These are phyloP conservation scores for Aspergillus neoniger DNA, from an alignment of 2,329 filamentous ascomycete genomes.

Conservation along the genomic window DNA sequence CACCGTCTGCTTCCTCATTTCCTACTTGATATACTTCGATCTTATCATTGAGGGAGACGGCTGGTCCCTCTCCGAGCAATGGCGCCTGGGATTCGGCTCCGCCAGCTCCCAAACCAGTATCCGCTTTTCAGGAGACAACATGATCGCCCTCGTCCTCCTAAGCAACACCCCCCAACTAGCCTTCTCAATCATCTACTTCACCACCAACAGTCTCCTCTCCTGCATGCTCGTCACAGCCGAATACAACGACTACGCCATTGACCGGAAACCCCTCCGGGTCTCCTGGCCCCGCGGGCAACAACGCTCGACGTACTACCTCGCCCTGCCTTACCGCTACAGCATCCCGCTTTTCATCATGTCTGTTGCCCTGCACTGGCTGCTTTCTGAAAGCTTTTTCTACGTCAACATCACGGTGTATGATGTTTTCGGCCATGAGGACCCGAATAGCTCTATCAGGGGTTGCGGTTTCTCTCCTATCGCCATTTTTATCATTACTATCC, in stretches of 20 bases:
- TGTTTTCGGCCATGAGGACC: constrained; percentile 3
- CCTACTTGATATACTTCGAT: background rate
- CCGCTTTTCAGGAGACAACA: background rate
- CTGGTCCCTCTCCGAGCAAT: background rate
- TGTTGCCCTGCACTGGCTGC: constrained; percentile 48
- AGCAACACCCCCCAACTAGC: constrained; percentile 36
- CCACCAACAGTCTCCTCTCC: constrained; percentile 43
- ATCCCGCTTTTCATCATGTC: constrained; percentile 25
- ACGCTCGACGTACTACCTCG: constrained; percentile 46
- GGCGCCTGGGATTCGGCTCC: background rate
- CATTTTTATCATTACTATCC: constrained; percentile 9
- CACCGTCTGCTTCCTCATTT: background rate
- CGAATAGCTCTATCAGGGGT: background rate
- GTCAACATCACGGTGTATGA: constrained; percentile 31
- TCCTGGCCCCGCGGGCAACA: constrained; percentile 43
- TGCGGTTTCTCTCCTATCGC: constrained; percentile 11
- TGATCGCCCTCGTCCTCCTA: constrained; percentile 18
- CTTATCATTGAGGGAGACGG: too few species aligned
- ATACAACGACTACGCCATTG: constrained; percentile 44
- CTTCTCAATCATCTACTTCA: constrained; percentile 36
- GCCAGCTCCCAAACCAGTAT: background rate
- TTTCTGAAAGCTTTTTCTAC: constrained; percentile 50
- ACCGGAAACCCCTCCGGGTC: constrained; percentile 44
- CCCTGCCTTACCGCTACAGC: constrained; percentile 44
- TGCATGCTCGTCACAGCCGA: constrained; percentile 52